These are phyloP conservation scores for Ustilago nuda DNA, from an alignment of 1,284 basidiomycete genomes.

Conservation along the genomic window DNA sequence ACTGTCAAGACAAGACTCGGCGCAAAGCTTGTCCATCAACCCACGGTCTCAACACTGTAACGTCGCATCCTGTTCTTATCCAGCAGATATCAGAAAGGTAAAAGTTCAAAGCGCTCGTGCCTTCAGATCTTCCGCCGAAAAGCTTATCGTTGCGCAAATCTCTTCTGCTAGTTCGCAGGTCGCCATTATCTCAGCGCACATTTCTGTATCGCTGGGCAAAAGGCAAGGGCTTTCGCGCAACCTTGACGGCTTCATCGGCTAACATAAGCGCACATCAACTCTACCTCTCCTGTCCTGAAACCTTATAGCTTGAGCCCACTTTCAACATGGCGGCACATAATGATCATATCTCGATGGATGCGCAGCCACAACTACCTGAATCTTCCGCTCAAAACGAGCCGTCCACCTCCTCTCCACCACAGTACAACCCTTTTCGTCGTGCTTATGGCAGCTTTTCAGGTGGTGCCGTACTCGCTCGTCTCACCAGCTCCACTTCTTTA, in stretches of 20 bases:
- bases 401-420: conserved; percentile 18
- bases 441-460: conserved; percentile 23
- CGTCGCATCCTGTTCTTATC: not conserved
- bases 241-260: not conserved
- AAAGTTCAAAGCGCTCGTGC: not conserved
- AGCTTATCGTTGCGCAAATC: conserved; percentile 1
- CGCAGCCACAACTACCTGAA: conserved; percentile 22
- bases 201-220: not conserved
- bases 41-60: not conserved
- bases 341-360: conserved; percentile 11
- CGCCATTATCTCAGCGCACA: not conserved
- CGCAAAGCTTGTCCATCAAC: not conserved
- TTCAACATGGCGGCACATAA: conserved; percentile 20
- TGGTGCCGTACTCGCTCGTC: conserved; percentile 23
- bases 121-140: conserved; percentile 1
- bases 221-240: not conserved
- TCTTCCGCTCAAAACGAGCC: conserved; percentile 7
- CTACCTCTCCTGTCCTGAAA: not conserved
- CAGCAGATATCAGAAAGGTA: not conserved
- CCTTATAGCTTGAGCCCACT: not conserved
- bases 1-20: not conserved
- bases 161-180: not conserved
- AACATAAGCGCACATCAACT: conserved; percentile 1
- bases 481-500: conserved; percentile 23
- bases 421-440: conserved; percentile 31